Percentiles rank a stretch among this genome's conserved stretches.
Evolutionary conservation across 2,329 filamentous ascomycete genomes (phyloP).

Genomic region (Diaporthe citriasiana): DNA sequence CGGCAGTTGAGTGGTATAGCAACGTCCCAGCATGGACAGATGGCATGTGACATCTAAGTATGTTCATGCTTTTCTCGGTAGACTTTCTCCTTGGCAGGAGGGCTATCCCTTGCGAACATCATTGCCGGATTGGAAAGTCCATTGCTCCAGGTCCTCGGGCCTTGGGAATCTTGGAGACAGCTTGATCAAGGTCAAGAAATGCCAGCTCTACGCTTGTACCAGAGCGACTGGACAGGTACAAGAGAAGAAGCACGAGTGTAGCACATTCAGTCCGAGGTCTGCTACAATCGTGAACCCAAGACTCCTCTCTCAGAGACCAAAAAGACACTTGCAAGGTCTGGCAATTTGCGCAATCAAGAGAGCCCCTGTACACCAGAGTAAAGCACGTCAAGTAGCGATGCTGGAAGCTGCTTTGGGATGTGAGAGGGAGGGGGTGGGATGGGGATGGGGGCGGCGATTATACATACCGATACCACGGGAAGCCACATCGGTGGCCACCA

Average conservation of each 20-base stretch:
- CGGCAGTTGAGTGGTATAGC: constrained; percentile 68
- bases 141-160: constrained; percentile 69
- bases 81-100: constrained; percentile 69
- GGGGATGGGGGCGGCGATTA: constrained; percentile 66
- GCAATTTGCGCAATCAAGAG: constrained; percentile 91
- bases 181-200: constrained; percentile 85
- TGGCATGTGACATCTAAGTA: constrained; percentile 60
- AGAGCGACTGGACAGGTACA: constrained; percentile 70
- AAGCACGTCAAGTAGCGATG: constrained; percentile 78
- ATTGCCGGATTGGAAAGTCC: constrained; percentile 63
- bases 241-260: constrained; percentile 84
- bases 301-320: constrained; percentile 86
- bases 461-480: constrained; percentile 99
- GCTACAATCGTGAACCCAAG: constrained; percentile 86
- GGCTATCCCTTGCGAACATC: constrained; percentile 73
- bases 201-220: constrained; percentile 85
- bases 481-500: constrained; percentile 99
- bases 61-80: constrained; percentile 63
- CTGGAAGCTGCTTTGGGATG: constrained; percentile 68
- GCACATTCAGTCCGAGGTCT: constrained; percentile 62
- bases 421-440: constrained; percentile 49
- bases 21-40: constrained; percentile 72
- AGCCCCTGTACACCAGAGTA: constrained; percentile 93
- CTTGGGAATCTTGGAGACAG: constrained; percentile 71
- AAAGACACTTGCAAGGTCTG: constrained; percentile 82